Evolutionary conservation across 768 basidiomycete genomes (phyloP).

Genomic region (Pisolithus microcarpus): DNA sequence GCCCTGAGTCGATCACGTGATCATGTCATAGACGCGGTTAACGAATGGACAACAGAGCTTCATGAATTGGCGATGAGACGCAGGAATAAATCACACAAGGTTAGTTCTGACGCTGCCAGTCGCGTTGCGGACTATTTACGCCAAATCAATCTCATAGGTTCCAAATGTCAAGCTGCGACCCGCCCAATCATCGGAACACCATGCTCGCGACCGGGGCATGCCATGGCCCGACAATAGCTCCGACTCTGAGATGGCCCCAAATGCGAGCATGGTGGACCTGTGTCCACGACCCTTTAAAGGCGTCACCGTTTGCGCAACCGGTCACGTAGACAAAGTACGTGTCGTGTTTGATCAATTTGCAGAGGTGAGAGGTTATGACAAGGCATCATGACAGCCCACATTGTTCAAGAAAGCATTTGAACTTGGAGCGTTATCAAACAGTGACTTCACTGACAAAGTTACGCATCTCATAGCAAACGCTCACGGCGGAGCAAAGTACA

Average conservation of each 20-base stretch:
- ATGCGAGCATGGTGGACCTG: slow-evolving; percentile 37
- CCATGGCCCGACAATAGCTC: slow-evolving; percentile 31
- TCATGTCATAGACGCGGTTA: not conserved
- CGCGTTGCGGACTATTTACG: not conserved
- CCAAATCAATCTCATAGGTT: slow-evolving; percentile 39
- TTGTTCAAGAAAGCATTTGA: slow-evolving; percentile 73
- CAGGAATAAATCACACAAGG: slow-evolving; percentile 64
- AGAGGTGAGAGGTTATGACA: not conserved
- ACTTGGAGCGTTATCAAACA: slow-evolving; percentile 65
- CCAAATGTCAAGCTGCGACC: slow-evolving; percentile 80
- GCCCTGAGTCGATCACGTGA: slow-evolving; percentile 23
- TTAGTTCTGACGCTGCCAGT: slow-evolving; percentile 9
- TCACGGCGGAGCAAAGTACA: slow-evolving; percentile 83
- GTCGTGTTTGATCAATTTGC: not conserved
- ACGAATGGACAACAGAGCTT: not conserved
- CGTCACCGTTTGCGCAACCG: slow-evolving; percentile 67
- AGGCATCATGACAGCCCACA: slow-evolving; percentile 39
- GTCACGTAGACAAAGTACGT: slow-evolving; percentile 70
- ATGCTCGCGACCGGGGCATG: slow-evolving; percentile 23
- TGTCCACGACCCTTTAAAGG: slow-evolving; percentile 65
- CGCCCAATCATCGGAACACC: slow-evolving; percentile 33
- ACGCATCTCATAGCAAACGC: slow-evolving; percentile 80
- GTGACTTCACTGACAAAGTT: slow-evolving; percentile 76
- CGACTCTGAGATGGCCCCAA: slow-evolving; percentile 46
- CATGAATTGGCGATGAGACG: slow-evolving; percentile 34